Evolutionary conservation across 306 rosid species (phyloP).

Genomic region (Vachellia collinsii): DNA sequence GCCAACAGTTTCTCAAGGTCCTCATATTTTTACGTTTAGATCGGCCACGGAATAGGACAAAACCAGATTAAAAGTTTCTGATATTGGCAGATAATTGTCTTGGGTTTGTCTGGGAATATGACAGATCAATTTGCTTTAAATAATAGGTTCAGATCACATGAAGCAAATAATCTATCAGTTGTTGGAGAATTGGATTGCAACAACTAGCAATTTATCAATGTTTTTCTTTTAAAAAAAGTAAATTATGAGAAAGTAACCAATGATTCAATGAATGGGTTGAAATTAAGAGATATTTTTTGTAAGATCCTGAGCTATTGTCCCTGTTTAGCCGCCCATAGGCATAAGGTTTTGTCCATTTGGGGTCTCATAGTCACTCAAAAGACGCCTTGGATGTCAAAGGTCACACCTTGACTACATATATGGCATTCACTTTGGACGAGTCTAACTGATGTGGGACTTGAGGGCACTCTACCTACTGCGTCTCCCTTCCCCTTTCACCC

Average conservation of each 20-base stretch:
- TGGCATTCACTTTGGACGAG: too few relatives aligned
- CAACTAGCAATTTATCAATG: background rate
- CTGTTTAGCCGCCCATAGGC: too few relatives aligned
- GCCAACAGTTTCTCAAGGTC: background rate
- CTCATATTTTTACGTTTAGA: conserved; percentile 8
- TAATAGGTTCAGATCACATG: conserved; percentile 12
- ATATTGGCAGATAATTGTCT: conserved; percentile 34
- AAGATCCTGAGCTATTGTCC: too few relatives aligned
- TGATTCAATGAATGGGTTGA: background rate
- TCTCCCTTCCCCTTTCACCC: too few relatives aligned
- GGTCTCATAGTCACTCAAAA: too few relatives aligned
- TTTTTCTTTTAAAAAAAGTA: background rate
- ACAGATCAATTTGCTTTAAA: conserved; percentile 51
- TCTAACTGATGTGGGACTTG: too few relatives aligned
- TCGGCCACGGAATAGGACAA: background rate
- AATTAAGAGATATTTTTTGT: background rate
- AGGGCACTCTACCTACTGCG: too few relatives aligned
- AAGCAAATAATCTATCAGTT: background rate
- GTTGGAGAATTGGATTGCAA: background rate
- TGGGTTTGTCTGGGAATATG: conserved; percentile 42
- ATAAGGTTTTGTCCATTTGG: too few relatives aligned
- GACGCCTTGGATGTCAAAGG: too few relatives aligned
- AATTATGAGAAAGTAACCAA: background rate
- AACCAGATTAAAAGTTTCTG: background rate
- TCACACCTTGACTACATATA: too few relatives aligned